Percentiles rank a stretch among this genome's conserved stretches.
phyloP scores from a whole-genome alignment of 371 early-diverging fungal genomes.

The Gilbertella persicaria region DNA sequence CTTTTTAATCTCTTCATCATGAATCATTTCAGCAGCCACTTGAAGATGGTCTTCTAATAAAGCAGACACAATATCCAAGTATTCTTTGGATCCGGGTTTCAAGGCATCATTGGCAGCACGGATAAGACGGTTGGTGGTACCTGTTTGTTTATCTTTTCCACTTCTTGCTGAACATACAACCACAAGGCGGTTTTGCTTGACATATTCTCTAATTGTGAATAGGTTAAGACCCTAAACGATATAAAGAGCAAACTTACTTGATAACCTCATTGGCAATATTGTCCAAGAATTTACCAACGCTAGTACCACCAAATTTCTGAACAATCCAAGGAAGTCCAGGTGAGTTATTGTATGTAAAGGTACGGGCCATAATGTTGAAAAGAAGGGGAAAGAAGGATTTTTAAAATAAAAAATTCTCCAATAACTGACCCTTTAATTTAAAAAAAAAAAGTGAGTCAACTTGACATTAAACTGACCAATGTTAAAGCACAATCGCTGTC shows the following conservation, averaged over 20 bases:
- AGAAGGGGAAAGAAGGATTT: slow-evolving; percentile 2
- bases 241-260: slow-evolving; percentile 40
- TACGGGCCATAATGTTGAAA: slow-evolving; percentile 11
- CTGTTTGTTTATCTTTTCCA: slow-evolving; percentile 73
- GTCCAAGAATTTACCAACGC: slow-evolving; percentile 79
- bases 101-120: slow-evolving; percentile 75
- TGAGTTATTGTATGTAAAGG: slow-evolving; percentile 22
- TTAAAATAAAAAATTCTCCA: slow-evolving; percentile 2
- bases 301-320: slow-evolving; percentile 90
- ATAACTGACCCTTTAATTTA: background rate
- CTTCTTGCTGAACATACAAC: slow-evolving; percentile 87
- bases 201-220: slow-evolving; percentile 39
- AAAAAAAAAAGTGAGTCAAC: slow-evolving; percentile 27
- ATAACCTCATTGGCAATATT: slow-evolving; percentile 62
- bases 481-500: slow-evolving; percentile 2
- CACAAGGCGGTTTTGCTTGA: slow-evolving; percentile 68
- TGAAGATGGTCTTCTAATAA: slow-evolving; percentile 82
- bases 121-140: slow-evolving; percentile 76
- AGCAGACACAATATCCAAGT: slow-evolving; percentile 75
- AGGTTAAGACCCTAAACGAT: no score
- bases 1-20: slow-evolving; percentile 50
- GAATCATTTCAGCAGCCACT: slow-evolving; percentile 66
- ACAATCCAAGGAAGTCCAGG: slow-evolving; percentile 66
- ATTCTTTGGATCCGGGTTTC: slow-evolving; percentile 59
- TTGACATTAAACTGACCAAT: slow-evolving; percentile 29